Evolutionary conservation across 2,329 filamentous ascomycete species (phyloP).

Genomic region (Neobulgaria alba): DNA sequence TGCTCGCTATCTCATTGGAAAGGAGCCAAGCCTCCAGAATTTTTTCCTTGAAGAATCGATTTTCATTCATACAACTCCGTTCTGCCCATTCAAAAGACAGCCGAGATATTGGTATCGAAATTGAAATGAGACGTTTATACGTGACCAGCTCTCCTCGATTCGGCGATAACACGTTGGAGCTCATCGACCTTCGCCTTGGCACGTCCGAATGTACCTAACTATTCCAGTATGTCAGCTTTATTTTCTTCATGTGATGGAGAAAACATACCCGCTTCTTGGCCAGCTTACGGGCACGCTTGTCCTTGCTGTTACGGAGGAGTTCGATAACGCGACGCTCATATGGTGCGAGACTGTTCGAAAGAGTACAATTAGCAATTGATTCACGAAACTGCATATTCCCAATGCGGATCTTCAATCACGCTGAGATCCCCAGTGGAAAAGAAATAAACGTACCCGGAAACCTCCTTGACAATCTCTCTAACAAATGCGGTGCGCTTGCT

Average conservation of each 20-base stretch:
- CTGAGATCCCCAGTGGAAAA: too few relatives aligned
- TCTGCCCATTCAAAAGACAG: constrained; percentile 10
- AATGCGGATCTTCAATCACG: too few relatives aligned
- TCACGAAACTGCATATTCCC: neutral
- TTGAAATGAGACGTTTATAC: constrained; percentile 36
- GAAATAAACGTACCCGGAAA: constrained; percentile 66
- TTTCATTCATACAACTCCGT: constrained; percentile 21
- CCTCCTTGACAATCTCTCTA: constrained; percentile 95
- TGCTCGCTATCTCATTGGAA: constrained; percentile 6
- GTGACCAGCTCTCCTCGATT: constrained; percentile 74
- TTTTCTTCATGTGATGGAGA: neutral
- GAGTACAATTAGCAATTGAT: neutral
- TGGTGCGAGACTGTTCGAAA: constrained; percentile 60
- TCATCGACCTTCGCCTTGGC: constrained; percentile 99
- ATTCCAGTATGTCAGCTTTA: constrained; percentile 5
- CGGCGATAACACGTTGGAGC: constrained; percentile 95
- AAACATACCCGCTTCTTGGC: constrained; percentile 92
- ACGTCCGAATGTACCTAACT: constrained; percentile 97
- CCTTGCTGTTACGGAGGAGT: constrained; percentile 97
- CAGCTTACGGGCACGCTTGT: constrained; percentile 98
- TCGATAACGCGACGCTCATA: constrained; percentile 99
- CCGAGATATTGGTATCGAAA: constrained; percentile 12
- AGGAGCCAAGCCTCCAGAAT: constrained; percentile 7
- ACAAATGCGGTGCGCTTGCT: constrained; percentile 97
- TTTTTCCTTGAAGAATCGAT: neutral